Conservation (phyloP, 345 rosid genomes). For the Xanthoceras sorbifolium region DNA sequence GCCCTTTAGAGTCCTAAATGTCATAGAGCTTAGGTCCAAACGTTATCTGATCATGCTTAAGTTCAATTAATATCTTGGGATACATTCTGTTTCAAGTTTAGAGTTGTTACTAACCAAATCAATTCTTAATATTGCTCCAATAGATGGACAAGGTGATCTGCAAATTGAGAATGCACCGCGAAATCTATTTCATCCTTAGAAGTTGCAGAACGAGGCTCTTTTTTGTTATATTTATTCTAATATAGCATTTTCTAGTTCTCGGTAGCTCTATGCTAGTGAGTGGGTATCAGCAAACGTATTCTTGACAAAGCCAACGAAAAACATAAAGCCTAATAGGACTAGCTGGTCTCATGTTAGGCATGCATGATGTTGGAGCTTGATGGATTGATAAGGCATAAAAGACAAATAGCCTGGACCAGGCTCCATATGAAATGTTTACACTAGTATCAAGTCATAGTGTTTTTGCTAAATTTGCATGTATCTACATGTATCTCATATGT, state of each 20-base stretch:
- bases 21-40: neutral
- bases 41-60: slow-evolving; percentile 6
- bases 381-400: neutral
- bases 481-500: neutral
- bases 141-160: neutral
- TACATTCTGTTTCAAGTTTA: neutral
- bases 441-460: neutral
- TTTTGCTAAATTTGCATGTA: neutral
- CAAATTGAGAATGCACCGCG: neutral
- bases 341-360: neutral
- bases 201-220: neutral
- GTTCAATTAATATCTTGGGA: neutral
- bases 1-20: neutral
- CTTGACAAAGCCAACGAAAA: no score
- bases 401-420: neutral
- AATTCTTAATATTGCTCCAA: neutral
- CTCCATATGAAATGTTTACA: neutral
- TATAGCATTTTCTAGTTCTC: slow-evolving; percentile 6
- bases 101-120: neutral
- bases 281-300: neutral
- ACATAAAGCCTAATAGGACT: neutral
- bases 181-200: slow-evolving; percentile 4
- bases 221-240: neutral
- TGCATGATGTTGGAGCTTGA: neutral
- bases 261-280: neutral